Base-by-base conservation (phyloP, 306 rosid genomes). In the Casuarina glauca region DNA sequence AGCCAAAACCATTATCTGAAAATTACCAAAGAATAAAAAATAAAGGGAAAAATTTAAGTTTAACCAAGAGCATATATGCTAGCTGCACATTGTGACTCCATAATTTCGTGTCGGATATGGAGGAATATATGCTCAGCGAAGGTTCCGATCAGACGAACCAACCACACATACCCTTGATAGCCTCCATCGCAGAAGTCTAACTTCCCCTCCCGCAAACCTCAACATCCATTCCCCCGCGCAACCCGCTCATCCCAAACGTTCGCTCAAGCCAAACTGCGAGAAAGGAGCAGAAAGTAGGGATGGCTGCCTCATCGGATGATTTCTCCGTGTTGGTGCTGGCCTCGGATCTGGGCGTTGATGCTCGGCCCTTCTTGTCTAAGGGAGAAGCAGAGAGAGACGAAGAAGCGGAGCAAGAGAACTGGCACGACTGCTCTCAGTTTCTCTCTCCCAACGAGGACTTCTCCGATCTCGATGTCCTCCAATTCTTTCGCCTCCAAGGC, bases 291-390 rank as follows among this genome's bases (percentile, higher is more conserved):
- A 41, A 76, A 70, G 41, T 81, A 76, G 87, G 78, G 79, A 95
- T 95, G 97, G 87, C 87, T 38, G 77, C 81, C 32, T 69, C 92
- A n/a, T 81, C 91, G 19, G 90, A 91, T 52, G 90, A 91, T 69
- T 95, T 95, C 88, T 91, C 99, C 50, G 99, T 95, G 80, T 38
- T 95, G 9, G 95, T 95, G 0, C 68, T 95, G 70, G 96, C 96
- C 0, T 93, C 97, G 2, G 94, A 95, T 66, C 77, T 85, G 11
- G 93, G 89, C 42, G 61, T 93, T 1, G 99, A 95, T 72, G 89
- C 96, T 0, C 87, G 99, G 53, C 99, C 97, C 12, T 90, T 95
- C 76, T 79, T 95, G 76, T 4, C 80, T 32, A 79, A 71, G 19
- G 19, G 35, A 19, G 82, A 72, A 26, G 17, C 66, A 46, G 82